Evolutionary conservation across 306 rosid genomes (phyloP).

Genomic region (Quercus engelmannii): DNA sequence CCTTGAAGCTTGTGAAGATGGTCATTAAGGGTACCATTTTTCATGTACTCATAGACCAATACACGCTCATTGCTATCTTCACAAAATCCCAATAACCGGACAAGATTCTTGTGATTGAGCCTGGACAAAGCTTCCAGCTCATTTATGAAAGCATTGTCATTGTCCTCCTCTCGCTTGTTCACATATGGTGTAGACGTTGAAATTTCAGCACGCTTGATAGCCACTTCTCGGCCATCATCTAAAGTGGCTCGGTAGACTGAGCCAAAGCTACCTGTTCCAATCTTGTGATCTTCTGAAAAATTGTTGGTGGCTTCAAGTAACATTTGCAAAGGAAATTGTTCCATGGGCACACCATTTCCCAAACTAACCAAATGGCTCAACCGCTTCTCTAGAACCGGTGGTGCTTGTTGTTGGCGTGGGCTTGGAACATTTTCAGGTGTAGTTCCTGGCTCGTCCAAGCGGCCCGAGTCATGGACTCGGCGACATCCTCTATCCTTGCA

Average conservation of each 20-base stretch:
- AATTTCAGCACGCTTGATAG: constrained; percentile 77
- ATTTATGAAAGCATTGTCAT: constrained; percentile 65
- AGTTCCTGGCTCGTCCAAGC: constrained; percentile 37
- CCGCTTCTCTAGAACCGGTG: constrained; percentile 49
- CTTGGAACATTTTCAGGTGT: not conserved
- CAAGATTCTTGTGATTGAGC: constrained; percentile 82
- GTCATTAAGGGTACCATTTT: constrained; percentile 65
- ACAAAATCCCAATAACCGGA: constrained; percentile 58
- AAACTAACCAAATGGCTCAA: constrained; percentile 70
- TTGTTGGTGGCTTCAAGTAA: constrained; percentile 52
- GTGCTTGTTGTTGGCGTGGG: not conserved
- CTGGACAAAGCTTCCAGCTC: constrained; percentile 77
- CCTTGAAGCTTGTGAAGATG: constrained; percentile 57
- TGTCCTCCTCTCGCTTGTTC: constrained; percentile 64
- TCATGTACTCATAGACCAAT: constrained; percentile 70
- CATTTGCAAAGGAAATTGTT: constrained; percentile 48
- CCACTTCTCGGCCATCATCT: constrained; percentile 68
- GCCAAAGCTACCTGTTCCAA: constrained; percentile 82
- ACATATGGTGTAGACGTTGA: constrained; percentile 29
- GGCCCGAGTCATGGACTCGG: constrained; percentile 85
- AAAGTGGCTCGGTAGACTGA: constrained; percentile 67
- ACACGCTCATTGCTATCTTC: constrained; percentile 67
- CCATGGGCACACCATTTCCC: constrained; percentile 61
- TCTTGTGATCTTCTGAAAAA: constrained; percentile 61
- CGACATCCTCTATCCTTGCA: constrained; percentile 48